Percentiles rank a stretch among this genome's conserved stretches.
Conservation (phyloP, 106 monocot genomes). For the Allium sativum region DNA sequence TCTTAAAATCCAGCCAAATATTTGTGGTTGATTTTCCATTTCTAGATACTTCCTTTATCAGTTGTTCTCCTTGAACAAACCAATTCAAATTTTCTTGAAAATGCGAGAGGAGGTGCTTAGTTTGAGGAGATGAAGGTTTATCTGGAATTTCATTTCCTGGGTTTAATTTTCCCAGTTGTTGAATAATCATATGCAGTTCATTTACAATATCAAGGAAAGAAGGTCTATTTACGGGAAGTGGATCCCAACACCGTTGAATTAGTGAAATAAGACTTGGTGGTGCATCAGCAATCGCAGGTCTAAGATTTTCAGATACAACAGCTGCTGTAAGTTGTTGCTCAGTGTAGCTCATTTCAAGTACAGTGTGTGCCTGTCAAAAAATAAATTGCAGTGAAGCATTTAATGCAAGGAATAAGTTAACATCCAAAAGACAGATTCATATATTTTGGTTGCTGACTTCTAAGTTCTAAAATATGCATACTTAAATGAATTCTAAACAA, state of each 20-base stretch:
- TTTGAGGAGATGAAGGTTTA: constrained; percentile 7
- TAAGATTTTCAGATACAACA: constrained; percentile 65
- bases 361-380: constrained; percentile 73
- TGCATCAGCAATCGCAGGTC: constrained; percentile 56
- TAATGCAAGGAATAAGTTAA: too few relatives aligned
- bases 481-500: too few relatives aligned
- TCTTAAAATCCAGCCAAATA: constrained; percentile 27
- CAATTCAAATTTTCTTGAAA: constrained; percentile 64
- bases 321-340: constrained; percentile 89
- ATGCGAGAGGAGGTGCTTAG: neutral
- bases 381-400: neutral
- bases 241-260: constrained; percentile 68
- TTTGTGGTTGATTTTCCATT: constrained; percentile 7
- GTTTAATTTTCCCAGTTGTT: constrained; percentile 14
- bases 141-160: neutral
- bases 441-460: too few relatives aligned
- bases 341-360: constrained; percentile 98
- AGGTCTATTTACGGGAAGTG: constrained; percentile 56
- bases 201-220: constrained; percentile 60
- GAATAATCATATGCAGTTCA: constrained; percentile 29
- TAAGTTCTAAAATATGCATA: too few relatives aligned
- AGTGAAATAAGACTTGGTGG: constrained; percentile 48
- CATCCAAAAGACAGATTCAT: too few relatives aligned
- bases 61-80: constrained; percentile 57
- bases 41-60: constrained; percentile 15